A percentile compares a stretch with the other conserved stretches of the same genome.
These are phyloP conservation scores for Knoxia roxburghii DNA, from an alignment of 257 asterid species.

Conservation along the genomic window DNA sequence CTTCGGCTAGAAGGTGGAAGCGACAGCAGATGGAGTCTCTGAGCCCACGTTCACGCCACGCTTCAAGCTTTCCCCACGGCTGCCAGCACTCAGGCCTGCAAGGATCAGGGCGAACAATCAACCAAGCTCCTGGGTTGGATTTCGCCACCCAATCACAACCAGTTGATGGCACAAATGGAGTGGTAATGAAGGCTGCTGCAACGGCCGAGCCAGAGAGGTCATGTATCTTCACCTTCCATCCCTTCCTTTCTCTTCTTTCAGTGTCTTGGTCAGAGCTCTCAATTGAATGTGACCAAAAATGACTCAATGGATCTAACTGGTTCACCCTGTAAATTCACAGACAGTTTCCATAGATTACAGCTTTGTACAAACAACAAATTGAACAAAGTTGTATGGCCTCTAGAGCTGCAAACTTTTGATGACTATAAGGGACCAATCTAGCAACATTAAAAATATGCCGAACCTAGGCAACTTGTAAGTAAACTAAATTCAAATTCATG, in stretches of 20 bases:
- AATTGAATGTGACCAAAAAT: constrained; percentile 49
- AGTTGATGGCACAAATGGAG: constrained; percentile 90
- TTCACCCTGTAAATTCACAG: constrained; percentile 46
- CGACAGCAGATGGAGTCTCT: constrained; percentile 74
- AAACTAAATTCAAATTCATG: background rate
- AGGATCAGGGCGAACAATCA: constrained; percentile 78
- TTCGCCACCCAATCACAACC: constrained; percentile 96
- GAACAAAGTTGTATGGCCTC: background rate
- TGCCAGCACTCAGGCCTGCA: constrained; percentile 82
- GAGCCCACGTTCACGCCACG: constrained; percentile 87
- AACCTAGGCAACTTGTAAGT: background rate
- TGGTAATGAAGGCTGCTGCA: constrained; percentile 92
- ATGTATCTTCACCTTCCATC: constrained; percentile 94
- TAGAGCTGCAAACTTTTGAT: background rate
- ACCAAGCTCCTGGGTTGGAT: constrained; percentile 98
- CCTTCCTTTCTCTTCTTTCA: constrained; percentile 82
- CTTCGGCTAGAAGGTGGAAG: constrained; percentile 69
- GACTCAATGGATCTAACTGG: constrained; percentile 63
- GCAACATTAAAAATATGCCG: background rate
- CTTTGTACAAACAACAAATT: background rate
- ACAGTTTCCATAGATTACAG: background rate
- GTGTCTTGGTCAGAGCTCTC: constrained; percentile 57
- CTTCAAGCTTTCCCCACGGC: constrained; percentile 99
- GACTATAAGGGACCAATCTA: background rate
- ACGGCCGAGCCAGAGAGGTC: constrained; percentile 96